Conservation (phyloP, 1,139 yeast genomes). For the Arxiozyma slooffiae region DNA sequence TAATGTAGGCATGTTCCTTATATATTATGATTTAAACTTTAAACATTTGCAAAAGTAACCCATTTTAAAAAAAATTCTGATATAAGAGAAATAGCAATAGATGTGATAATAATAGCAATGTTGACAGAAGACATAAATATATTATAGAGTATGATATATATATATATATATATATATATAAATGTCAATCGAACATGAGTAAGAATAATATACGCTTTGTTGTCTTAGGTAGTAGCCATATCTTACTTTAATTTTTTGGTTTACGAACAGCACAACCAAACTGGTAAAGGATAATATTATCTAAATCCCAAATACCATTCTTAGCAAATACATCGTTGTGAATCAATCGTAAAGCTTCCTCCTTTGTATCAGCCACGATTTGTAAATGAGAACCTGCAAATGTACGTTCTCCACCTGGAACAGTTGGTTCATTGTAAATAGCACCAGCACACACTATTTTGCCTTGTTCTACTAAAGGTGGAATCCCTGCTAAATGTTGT, state of each 20-base stretch:
- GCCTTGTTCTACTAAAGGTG: conserved; percentile 43
- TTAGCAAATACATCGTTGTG: conserved; percentile 53
- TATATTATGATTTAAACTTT: not conserved
- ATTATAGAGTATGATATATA: not conserved
- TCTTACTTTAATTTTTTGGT: conserved; percentile 23
- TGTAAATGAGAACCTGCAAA: conserved; percentile 67
- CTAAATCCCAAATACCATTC: conserved; percentile 70
- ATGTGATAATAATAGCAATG: not conserved
- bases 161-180: not conserved
- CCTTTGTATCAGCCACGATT: conserved; percentile 50
- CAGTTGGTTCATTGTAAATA: conserved; percentile 38
- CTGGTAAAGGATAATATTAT: conserved; percentile 53
- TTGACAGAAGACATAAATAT: not conserved
- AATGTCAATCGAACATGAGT: not conserved
- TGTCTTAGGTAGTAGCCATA: not conserved
- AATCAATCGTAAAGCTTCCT: conserved; percentile 54
- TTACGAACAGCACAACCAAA: conserved; percentile 39
- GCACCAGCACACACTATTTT: conserved; percentile 59
- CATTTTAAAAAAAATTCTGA: too few relatives aligned
- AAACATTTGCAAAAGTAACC: not conserved
- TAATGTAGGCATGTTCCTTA: not conserved
- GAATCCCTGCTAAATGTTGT: conserved; percentile 49
- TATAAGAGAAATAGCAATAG: not conserved
- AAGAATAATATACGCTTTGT: too few relatives aligned
- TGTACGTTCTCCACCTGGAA: conserved; percentile 37